phyloP scores from a whole-genome alignment of 176 grass and related monocot species.

The Hyparrhenia diplandra region DNA sequence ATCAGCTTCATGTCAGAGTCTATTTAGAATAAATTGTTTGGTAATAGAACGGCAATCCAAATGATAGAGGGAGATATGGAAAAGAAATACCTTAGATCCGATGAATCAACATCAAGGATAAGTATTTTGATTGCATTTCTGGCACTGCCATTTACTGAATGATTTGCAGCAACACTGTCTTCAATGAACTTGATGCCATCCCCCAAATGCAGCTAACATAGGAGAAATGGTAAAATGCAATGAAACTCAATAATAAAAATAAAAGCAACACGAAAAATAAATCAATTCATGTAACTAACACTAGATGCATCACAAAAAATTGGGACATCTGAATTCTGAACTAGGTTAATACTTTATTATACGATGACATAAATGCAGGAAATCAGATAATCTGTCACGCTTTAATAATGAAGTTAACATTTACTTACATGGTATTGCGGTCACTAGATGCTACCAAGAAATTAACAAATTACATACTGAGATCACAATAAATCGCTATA shows the following conservation, averaged over 20 bases:
- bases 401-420: not conserved
- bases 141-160: slow-evolving; percentile 43
- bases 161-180: slow-evolving; percentile 32
- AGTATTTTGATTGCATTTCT: slow-evolving; percentile 58
- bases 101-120: slow-evolving; percentile 92
- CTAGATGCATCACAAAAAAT: not conserved
- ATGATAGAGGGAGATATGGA: not conserved
- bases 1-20: slow-evolving; percentile 1
- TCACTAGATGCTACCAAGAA: not conserved
- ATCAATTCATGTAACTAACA: not conserved
- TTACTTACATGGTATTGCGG: not conserved
- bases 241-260: not conserved
- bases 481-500: not conserved
- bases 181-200: slow-evolving; percentile 78
- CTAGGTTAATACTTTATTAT: not conserved
- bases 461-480: slow-evolving; percentile 1
- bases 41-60: not conserved
- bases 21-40: slow-evolving; percentile 9
- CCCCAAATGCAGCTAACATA: slow-evolving; percentile 65
- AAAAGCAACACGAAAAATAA: not conserved
- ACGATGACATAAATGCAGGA: not conserved
- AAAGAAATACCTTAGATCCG: slow-evolving; percentile 73
- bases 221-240: not conserved
- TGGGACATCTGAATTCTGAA: not conserved
- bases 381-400: not conserved